phyloP scores from a whole-genome alignment of 1,284 basidiomycete genomes.

The Limonomyces culmigenus region DNA sequence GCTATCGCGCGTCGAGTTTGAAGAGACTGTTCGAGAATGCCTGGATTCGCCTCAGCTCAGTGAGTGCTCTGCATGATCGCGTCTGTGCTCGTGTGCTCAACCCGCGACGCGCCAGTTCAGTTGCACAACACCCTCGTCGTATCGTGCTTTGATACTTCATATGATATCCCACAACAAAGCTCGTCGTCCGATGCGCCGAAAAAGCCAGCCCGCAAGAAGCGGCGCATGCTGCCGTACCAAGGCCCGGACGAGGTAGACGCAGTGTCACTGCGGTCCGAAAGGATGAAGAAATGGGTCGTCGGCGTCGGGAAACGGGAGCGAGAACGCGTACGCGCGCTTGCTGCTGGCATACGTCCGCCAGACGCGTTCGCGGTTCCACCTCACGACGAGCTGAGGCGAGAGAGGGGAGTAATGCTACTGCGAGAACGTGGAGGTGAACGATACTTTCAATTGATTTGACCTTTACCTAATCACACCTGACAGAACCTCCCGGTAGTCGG shows the following conservation, averaged over 20 bases:
- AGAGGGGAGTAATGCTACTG: conserved; percentile 45
- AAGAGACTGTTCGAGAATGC: conserved; percentile 44
- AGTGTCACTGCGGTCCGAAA: conserved; percentile 33
- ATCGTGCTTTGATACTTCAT: conserved; percentile 62
- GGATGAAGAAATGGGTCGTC: conserved; percentile 62
- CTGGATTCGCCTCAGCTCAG: conserved; percentile 47
- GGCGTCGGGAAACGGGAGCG: conserved; percentile 56
- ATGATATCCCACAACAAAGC: conserved; percentile 44
- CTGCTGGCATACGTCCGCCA: conserved; percentile 10
- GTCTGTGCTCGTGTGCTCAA: conserved; percentile 5
- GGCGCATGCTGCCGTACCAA: conserved; percentile 51
- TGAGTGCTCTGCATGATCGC: conserved; percentile 13
- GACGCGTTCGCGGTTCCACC: conserved; percentile 18
- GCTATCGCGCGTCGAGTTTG: conserved; percentile 59
- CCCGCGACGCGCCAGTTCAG: conserved; percentile 39
- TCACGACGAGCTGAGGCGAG: conserved; percentile 51
- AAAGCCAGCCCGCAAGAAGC: conserved; percentile 53
- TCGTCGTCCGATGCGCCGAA: conserved; percentile 41
- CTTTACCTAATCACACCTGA: neutral
- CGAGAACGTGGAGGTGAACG: conserved; percentile 43
- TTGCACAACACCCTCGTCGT: conserved; percentile 70
- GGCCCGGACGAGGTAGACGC: conserved; percentile 36
- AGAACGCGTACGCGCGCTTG: conserved; percentile 42
- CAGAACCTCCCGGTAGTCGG: conserved; percentile 56
- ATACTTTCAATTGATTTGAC: conserved; percentile 1